Evolutionary conservation across 441 rosid species (phyloP).

Genomic region (Eruca vesicaria): DNA sequence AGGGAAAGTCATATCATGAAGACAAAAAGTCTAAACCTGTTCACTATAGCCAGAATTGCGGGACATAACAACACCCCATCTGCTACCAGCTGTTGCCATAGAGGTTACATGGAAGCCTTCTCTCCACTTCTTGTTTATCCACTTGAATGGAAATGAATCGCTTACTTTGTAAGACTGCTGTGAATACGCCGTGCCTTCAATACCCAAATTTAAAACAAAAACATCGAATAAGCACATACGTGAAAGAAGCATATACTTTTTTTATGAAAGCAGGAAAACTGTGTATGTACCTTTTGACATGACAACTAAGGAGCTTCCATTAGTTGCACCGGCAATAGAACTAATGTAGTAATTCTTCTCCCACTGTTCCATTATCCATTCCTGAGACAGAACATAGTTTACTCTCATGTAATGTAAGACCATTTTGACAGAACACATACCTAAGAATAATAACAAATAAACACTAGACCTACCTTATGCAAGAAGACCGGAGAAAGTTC

Average conservation of each 20-base stretch:
- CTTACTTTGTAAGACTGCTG: slow-evolving; percentile 99
- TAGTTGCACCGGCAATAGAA: slow-evolving; percentile 88
- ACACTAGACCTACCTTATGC: slow-evolving; percentile 61
- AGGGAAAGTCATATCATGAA: slow-evolving; percentile 3
- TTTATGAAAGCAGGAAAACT: background rate
- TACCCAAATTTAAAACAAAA: background rate
- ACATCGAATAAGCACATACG: background rate
- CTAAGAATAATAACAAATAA: background rate
- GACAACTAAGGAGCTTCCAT: slow-evolving; percentile 96
- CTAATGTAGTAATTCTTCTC: slow-evolving; percentile 95
- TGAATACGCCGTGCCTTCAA: slow-evolving; percentile 84
- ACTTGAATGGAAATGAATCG: slow-evolving; percentile 94
- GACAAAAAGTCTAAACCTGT: slow-evolving; percentile 54
- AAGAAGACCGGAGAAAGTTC: slow-evolving; percentile 82
- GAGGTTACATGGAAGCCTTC: slow-evolving; percentile 99
- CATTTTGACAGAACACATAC: slow-evolving; percentile 8
- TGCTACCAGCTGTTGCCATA: slow-evolving; percentile 98
- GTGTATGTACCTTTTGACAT: slow-evolving; percentile 89
- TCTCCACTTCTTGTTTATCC: slow-evolving; percentile 99
- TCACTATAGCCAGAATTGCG: slow-evolving; percentile 99
- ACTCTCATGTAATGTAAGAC: background rate
- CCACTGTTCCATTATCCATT: slow-evolving; percentile 99
- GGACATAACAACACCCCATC: slow-evolving; percentile 99
- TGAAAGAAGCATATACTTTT: no score
- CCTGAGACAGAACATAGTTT: slow-evolving; percentile 45